Conservation (phyloP, 306 rosid species). For the Mimosa bimucronata region DNA sequence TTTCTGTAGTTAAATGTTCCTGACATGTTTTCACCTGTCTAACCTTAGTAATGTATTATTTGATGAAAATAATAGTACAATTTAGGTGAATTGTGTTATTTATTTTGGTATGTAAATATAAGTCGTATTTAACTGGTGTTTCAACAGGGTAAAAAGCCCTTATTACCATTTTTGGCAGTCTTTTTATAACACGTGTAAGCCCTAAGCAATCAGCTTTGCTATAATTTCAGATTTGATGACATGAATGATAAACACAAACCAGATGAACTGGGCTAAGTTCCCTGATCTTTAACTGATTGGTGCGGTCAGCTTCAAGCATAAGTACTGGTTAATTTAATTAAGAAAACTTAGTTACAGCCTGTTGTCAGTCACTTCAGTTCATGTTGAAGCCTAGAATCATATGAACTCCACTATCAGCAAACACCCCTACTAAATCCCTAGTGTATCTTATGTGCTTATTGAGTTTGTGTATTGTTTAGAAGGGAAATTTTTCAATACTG, state of each 20-base stretch:
- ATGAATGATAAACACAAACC: background rate
- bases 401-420: background rate
- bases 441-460: background rate
- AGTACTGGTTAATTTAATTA: background rate
- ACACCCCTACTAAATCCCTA: background rate
- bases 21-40: background rate
- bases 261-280: constrained; percentile 7
- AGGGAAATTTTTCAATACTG: background rate
- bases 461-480: background rate
- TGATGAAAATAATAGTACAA: constrained; percentile 8
- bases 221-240: background rate
- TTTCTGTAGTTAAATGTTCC: background rate
- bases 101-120: background rate
- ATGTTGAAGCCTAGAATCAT: background rate
- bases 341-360: background rate
- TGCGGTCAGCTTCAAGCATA: constrained; percentile 4
- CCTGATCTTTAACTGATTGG: background rate
- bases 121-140: background rate
- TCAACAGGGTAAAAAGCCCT: background rate
- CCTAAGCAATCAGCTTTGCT: background rate
- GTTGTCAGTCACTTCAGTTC: background rate
- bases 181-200: background rate
- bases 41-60: constrained; percentile 10
- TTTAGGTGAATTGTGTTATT: background rate
- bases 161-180: background rate